Evolutionary conservation across 768 basidiomycete species (phyloP), one percentile per base, ranked within the genome.

Genomic region (Rhodotorula babjevae): DNA sequence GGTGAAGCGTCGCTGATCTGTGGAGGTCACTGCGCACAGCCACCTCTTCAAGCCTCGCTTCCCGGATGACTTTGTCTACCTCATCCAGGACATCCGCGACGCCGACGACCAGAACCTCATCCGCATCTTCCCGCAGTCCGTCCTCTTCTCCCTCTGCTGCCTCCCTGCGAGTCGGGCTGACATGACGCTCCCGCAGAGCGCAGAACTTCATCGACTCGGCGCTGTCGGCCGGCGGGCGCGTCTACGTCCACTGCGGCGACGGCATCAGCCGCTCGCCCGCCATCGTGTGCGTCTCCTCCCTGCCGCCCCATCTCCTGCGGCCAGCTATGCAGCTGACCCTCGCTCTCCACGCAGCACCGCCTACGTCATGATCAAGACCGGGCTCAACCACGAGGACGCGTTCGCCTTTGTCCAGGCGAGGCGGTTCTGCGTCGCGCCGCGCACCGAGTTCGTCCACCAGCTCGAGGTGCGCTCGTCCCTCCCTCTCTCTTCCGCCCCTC

Each of bases 81-180:
- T 92, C 79, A 87, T 88, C 2, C 83, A 95, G 47, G 89, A 94
- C 79, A 91, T 96, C 40, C 86, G 92, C 79, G 93, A 96, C 80
- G 92, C 87, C 75, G 92, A 94, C 80, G 93, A 95, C 79, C 93
- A 96, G 82, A 96, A 96, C 79, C 85, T 96, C 53, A 95, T 96
- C 77, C 85, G 90, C 40, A 82, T 93, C 56, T 95, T 95, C 81
- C 93, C 93, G n/a, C 79, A 80, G 93, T 93, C 74, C 67, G 87
- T 7, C 23, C 23, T 11, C 14, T 27, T 47, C 15, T 21, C 57
- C 2, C 21, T n/a, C 50, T n/a, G 3, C 29, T 11, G 2, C 58
- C 12, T 25, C 19, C 10, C 14, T 56, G n/a, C 14, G 16, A 25
- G 27, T 23, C 23, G 1, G 29, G n/a, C 55, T 29, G 9, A 56